Base-by-base conservation (phyloP, 1,284 basidiomycete genomes). In the Polyporus tsugae region DNA sequence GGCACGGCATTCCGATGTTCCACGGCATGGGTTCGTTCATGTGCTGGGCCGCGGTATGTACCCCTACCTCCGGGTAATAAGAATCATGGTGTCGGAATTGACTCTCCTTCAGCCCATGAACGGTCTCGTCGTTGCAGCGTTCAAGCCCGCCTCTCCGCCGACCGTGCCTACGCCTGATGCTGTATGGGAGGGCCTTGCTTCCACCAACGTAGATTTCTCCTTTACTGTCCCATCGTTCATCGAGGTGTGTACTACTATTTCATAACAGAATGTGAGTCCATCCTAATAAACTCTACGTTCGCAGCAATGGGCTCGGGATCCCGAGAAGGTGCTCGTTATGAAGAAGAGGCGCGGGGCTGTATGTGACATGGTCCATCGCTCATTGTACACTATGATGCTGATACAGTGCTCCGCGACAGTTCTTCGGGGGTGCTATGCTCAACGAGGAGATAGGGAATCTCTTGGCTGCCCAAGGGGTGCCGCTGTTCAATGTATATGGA, bases 211-310 rank as follows among this genome's bases (percentile, higher is more conserved):
- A 29, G 67, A 71, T n/a, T 66, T 72, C n/a, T 67, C 75, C 4
- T 74, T 68, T 42, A 72, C 69, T 35, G 77, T 78, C 1, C 78
- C 78, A 5, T 68, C 73, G 13, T 75, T 78, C 61, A 68, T 77
- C 4, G 78, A 80, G 73, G 78, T 78, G 57, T 11, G 70, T 4
- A 22, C 1, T 38, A 4, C n/a, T 19, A 35, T 52, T 55, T 38
- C 25, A 33, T n/a, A 4, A 29, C 25, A 0, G 25, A 22, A 4
- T 33, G 25, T 4, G 11, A 29, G 25, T 0, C 49, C 25, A 11
- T 53, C 9, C 35, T 42, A 0, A 60, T 1, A 2, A 9, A 5
- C 22, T 7, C 39, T 19, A 25, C 29, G 9, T 41, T 44, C 6
- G 15, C 55, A 75, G 73, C 60, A 68, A 62, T 76, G 75, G 75